Evolutionary conservation across 306 rosid genomes (phyloP).

Genomic region (Quercus parvula): DNA sequence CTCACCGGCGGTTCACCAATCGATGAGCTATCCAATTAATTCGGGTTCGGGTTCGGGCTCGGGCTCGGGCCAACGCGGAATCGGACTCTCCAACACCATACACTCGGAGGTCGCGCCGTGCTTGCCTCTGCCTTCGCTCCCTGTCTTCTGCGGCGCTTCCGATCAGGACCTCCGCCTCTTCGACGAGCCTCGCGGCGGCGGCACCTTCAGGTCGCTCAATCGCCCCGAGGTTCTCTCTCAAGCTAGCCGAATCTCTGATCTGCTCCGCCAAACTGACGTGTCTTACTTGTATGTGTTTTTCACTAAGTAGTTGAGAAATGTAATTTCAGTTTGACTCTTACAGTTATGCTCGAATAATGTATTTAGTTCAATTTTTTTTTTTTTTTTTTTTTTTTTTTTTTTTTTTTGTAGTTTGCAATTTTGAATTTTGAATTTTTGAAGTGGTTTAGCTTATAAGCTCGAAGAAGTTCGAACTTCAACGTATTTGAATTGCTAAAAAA

Average conservation of each 20-base stretch:
- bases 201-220: conserved; percentile 27
- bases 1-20: conserved; percentile 45
- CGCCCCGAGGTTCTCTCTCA: conserved; percentile 57
- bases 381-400: background rate
- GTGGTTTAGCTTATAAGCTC: background rate
- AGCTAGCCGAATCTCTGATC: conserved; percentile 77
- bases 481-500: background rate
- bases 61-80: conserved; percentile 46
- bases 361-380: no score
- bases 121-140: conserved; percentile 91
- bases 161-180: conserved; percentile 62
- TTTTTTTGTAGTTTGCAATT: background rate
- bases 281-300: conserved; percentile 72
- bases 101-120: conserved; percentile 90
- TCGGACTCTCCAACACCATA: conserved; percentile 62
- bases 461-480: background rate
- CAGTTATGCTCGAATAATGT: background rate
- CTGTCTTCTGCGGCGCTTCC: conserved; percentile 83
- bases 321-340: background rate
- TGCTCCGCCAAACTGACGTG: conserved; percentile 76
- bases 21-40: conserved; percentile 54
- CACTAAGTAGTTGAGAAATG: conserved; percentile 4
- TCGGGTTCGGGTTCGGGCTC: conserved; percentile 35
- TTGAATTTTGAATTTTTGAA: conserved; percentile 1
- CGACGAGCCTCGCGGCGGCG: conserved; percentile 40